phyloP scores from a whole-genome alignment of 2,329 filamentous ascomycete species.

The Epichloe typhina region DNA sequence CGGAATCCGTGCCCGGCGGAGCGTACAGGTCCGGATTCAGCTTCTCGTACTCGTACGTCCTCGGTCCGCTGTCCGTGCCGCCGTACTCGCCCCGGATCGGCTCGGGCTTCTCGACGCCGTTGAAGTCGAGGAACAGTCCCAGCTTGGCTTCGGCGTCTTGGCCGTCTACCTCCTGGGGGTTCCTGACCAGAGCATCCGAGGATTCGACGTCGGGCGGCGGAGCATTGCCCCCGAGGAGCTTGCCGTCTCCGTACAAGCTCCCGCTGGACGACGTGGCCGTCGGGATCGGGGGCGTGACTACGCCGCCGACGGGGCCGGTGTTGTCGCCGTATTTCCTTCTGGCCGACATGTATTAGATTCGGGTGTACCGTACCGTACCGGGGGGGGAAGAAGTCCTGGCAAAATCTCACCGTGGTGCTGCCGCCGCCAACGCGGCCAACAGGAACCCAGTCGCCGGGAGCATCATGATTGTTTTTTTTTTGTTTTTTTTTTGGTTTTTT shows the following conservation, averaged over 20 bases:
- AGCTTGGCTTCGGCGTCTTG: slow-evolving; percentile 36
- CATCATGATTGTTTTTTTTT: slow-evolving; percentile 29
- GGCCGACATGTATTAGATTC: neutral
- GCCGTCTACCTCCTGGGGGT: slow-evolving; percentile 30
- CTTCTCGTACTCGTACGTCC: slow-evolving; percentile 35
- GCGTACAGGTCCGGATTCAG: slow-evolving; percentile 41
- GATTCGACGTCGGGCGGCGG: slow-evolving; percentile 22
- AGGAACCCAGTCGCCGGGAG: neutral
- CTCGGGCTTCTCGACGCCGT: slow-evolving; percentile 36
- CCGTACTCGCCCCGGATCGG: slow-evolving; percentile 40
- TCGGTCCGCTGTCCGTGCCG: slow-evolving; percentile 37
- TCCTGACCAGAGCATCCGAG: slow-evolving; percentile 24
- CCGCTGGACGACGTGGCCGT: slow-evolving; percentile 24
- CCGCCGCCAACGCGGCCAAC: neutral
- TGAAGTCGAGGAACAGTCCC: slow-evolving; percentile 41
- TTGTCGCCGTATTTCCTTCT: slow-evolving; percentile 25
- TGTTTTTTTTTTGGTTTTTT: no score
- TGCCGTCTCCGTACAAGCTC: slow-evolving; percentile 25
- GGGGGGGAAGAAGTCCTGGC: neutral
- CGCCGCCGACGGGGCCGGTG: slow-evolving; percentile 26
- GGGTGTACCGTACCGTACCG: no score
- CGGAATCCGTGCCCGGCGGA: slow-evolving; percentile 40
- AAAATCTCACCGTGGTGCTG: neutral
- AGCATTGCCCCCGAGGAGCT: slow-evolving; percentile 27
- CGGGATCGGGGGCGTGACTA: slow-evolving; percentile 24